Percentiles rank a stretch among this genome's conserved stretches.
Conservation (phyloP, 1,284 basidiomycete genomes). For the Cutaneotrichosporon sp. region DNA sequence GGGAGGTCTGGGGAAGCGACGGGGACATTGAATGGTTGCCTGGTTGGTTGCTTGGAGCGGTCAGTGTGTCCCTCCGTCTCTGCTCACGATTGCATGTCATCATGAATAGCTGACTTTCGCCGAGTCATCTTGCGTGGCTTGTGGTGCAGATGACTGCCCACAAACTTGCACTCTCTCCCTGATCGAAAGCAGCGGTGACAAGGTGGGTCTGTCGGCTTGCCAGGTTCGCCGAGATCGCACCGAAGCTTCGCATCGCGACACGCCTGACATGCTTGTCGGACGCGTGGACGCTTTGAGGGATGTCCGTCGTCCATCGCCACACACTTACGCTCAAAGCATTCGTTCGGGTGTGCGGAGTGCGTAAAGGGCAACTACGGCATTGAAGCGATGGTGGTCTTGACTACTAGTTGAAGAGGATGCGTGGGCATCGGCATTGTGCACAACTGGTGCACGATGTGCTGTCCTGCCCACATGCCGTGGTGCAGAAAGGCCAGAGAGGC, state of each 20-base stretch:
- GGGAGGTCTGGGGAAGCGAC: too few species aligned
- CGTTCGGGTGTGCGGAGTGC: too few species aligned
- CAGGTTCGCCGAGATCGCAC: slow-evolving; percentile 11
- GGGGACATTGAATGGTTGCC: too few species aligned
- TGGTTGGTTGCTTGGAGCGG: too few species aligned
- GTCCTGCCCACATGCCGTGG: too few species aligned
- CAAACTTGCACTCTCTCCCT: slow-evolving; percentile 18
- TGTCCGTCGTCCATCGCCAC: neutral
- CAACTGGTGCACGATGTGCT: too few species aligned
- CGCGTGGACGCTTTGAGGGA: slow-evolving; percentile 6
- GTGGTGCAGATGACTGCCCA: slow-evolving; percentile 2
- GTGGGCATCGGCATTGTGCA: slow-evolving; percentile 1
- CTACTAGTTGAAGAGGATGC: slow-evolving; percentile 4
- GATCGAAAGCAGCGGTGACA: slow-evolving; percentile 19
- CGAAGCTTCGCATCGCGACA: slow-evolving; percentile 9
- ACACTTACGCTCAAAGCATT: neutral
- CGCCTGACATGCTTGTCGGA: slow-evolving; percentile 1
- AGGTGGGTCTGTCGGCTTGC: slow-evolving; percentile 7
- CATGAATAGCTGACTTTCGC: too few species aligned
- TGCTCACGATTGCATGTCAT: too few species aligned
- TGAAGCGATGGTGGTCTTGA: too few species aligned
- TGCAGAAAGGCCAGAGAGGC: too few species aligned
- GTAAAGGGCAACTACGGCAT: too few species aligned
- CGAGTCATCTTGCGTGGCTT: slow-evolving; percentile 5
- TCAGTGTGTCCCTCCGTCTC: too few species aligned